Base-by-base conservation (phyloP, 257 asterid genomes). In the Oldenlandia corymbosa region DNA sequence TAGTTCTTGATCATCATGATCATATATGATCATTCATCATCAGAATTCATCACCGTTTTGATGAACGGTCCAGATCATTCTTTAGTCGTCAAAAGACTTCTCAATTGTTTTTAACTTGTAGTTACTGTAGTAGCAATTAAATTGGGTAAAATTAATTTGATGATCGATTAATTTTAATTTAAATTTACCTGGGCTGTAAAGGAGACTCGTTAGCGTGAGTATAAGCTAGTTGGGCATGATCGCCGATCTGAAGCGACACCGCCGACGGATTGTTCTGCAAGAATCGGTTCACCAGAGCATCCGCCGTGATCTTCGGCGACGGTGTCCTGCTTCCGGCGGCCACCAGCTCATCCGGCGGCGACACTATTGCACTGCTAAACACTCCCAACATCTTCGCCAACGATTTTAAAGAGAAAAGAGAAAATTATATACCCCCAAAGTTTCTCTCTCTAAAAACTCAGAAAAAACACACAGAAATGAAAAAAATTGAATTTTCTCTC, bases 341-440 rank as follows among this genome's bases (percentile, higher is more conserved):
- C 76, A 93, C 99, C 72, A 93, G 90, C 94, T 93, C 99, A 10
- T 85, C 95, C 68, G 99, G 99, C 53, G 96, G 95, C 43, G 99
- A 75, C 75, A 93, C 80, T 34, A 93, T 73, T 27, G 90, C 75
- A 72, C 86, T 81, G 86, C 94, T 90, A 68, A 93, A 93, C 1
- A 90, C 90, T 73, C 97, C 98, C 78, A 91, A 79, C 98, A 91
- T 91, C 24, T 57, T 46, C 36, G 9, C 18, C 10, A 11, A 45
- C 39, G 1, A 39, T 7, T 27, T 13, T 16, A 12, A 11, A 1
- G 13, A 41, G 49, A 32, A 47, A 49, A 53, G 50, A n/a, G n/a
- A n/a, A n/a, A n/a, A n/a, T n/a, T n/a, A n/a, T n/a, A n/a, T n/a
- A 49, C 8, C 60, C 26, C 32, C 4, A 4, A 48, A 11, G 21